These are phyloP conservation scores for Oxyria digyna DNA, from an alignment of 148 eudicot species.

Conservation along the genomic window DNA sequence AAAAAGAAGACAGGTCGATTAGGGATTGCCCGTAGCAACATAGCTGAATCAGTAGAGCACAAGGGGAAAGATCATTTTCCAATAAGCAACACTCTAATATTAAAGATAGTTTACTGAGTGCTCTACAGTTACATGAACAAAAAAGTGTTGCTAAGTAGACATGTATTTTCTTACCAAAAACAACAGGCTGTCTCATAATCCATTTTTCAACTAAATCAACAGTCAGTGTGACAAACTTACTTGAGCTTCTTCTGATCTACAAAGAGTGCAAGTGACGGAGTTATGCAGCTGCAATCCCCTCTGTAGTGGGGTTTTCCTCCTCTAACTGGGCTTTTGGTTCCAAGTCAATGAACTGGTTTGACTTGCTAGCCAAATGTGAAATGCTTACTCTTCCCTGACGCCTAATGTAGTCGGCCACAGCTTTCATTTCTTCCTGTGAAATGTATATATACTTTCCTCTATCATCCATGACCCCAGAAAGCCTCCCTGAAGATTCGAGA, in stretches of 20 bases:
- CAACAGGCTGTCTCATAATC: background rate
- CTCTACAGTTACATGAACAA: background rate
- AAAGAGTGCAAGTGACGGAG: slow-evolving; percentile 1
- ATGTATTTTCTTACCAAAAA: background rate
- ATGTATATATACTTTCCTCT: slow-evolving; percentile 97
- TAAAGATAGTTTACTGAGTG: background rate
- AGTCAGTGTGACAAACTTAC: background rate
- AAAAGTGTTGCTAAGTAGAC: background rate
- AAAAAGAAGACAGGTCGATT: too few species aligned
- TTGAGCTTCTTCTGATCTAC: background rate
- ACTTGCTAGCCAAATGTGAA: slow-evolving; percentile 87
- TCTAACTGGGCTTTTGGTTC: slow-evolving; percentile 61
- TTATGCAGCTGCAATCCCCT: slow-evolving; percentile 59
- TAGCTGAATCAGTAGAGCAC: background rate
- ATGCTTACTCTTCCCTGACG: slow-evolving; percentile 92
- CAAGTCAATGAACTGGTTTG: slow-evolving; percentile 93
- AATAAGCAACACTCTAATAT: background rate
- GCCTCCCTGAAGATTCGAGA: slow-evolving; percentile 39
- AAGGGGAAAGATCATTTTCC: background rate
- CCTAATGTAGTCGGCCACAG: slow-evolving; percentile 90
- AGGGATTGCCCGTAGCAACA: background rate
- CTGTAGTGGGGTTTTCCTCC: slow-evolving; percentile 41
- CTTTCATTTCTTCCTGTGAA: slow-evolving; percentile 90
- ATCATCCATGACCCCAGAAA: slow-evolving; percentile 98
- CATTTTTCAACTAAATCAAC: background rate